Conservation (phyloP, 2,329 filamentous ascomycete genomes). For the Cryphonectria carpinicola region DNA sequence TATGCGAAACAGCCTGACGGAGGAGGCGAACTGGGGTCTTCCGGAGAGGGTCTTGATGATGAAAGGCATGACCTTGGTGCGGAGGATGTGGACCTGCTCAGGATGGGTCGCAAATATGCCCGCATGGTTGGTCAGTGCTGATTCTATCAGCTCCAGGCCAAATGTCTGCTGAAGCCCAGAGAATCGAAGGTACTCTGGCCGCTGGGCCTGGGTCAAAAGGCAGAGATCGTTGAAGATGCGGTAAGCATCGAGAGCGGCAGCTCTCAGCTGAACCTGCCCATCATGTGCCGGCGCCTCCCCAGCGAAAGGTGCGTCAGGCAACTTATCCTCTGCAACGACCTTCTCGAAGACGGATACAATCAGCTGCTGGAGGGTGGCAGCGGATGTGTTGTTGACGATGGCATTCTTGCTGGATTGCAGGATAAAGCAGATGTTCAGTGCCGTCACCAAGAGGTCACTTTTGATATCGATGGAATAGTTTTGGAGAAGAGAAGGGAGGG, state of each 20-base stretch:
- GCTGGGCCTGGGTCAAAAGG: conserved; percentile 81
- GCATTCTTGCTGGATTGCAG: conserved; percentile 90
- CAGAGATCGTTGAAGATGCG: conserved; percentile 89
- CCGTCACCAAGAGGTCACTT: conserved; percentile 78
- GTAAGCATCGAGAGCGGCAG: conserved; percentile 84
- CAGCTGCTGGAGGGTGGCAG: conserved; percentile 93
- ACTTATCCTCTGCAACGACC: conserved; percentile 79
- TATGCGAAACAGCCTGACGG: conserved; percentile 80
- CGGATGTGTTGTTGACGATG: conserved; percentile 93
- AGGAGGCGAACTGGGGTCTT: conserved; percentile 77
- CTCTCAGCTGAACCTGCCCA: conserved; percentile 67
- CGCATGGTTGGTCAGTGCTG: conserved; percentile 84
- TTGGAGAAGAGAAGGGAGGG: conserved; percentile 84
- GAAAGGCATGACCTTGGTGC: conserved; percentile 79
- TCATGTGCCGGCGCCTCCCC: conserved; percentile 71
- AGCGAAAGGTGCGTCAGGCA: conserved; percentile 59
- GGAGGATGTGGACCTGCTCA: conserved; percentile 80
- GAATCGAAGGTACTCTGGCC: conserved; percentile 80
- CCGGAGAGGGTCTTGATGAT: conserved; percentile 78
- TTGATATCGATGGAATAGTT: conserved; percentile 85
- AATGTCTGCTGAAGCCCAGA: conserved; percentile 79
- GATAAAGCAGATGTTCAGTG: conserved; percentile 88
- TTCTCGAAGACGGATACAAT: conserved; percentile 94
- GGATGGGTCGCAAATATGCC: conserved; percentile 75
- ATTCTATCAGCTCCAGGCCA: conserved; percentile 89